phyloP scores from a whole-genome alignment of 2,329 filamentous ascomycete genomes.

The Onygenales sp. region DNA sequence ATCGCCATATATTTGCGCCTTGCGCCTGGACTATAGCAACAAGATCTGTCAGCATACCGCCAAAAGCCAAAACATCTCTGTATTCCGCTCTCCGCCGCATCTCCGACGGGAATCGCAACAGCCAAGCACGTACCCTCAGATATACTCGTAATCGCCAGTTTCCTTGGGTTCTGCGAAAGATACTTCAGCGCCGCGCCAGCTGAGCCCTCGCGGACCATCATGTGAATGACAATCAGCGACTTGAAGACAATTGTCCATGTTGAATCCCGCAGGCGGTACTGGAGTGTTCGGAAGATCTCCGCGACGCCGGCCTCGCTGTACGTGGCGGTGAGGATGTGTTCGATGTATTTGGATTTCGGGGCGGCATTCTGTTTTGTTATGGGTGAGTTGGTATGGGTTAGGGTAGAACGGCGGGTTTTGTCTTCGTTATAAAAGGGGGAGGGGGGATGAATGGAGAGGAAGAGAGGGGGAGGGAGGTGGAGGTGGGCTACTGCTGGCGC shows the following conservation, averaged over 20 bases:
- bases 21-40: slow-evolving; percentile 69
- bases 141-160: slow-evolving; percentile 80
- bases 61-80: background rate
- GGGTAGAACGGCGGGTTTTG: background rate
- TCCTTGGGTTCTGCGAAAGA: slow-evolving; percentile 69
- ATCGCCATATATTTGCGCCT: slow-evolving; percentile 86
- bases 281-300: slow-evolving; percentile 88
- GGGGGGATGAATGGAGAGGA: background rate
- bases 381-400: background rate
- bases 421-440: background rate
- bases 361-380: slow-evolving; percentile 61
- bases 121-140: slow-evolving; percentile 64
- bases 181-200: slow-evolving; percentile 80
- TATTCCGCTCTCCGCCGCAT: background rate
- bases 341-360: slow-evolving; percentile 98
- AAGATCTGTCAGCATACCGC: slow-evolving; percentile 26
- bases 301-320: slow-evolving; percentile 90
- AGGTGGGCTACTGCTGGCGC: slow-evolving; percentile 7
- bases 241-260: slow-evolving; percentile 99
- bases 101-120: background rate
- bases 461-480: background rate
- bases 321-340: slow-evolving; percentile 91
- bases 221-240: slow-evolving; percentile 84
- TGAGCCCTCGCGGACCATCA: slow-evolving; percentile 95
- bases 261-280: slow-evolving; percentile 80